Conservation (phyloP, 2,329 filamentous ascomycete species). For the Diaporthe ampelina region DNA sequence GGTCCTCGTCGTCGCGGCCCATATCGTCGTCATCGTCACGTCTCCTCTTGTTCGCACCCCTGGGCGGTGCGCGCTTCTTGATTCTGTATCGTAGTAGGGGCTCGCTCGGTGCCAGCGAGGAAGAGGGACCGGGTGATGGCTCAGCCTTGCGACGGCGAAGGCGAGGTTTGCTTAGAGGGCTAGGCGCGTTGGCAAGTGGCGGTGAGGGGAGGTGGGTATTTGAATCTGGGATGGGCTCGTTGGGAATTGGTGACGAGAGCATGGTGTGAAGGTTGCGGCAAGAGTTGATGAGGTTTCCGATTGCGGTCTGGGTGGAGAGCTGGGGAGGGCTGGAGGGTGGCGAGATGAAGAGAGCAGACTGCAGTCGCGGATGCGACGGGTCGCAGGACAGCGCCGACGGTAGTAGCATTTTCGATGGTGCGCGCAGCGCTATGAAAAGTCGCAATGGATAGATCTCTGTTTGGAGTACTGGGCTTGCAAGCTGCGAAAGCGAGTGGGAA, state of each 20-base stretch:
- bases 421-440: neutral
- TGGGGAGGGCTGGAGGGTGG: conserved; percentile 70
- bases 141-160: conserved; percentile 62
- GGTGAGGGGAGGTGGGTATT: conserved; percentile 64
- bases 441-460: neutral
- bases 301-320: conserved; percentile 59
- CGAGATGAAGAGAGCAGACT: conserved; percentile 67
- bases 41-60: conserved; percentile 68
- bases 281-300: conserved; percentile 70
- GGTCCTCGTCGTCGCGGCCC: conserved; percentile 55
- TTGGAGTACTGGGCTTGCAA: neutral
- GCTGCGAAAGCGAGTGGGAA: conserved; percentile 14
- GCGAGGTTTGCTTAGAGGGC: conserved; percentile 66
- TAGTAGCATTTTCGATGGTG: conserved; percentile 63
- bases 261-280: conserved; percentile 74
- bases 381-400: conserved; percentile 72
- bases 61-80: conserved; percentile 63
- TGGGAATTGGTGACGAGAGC: conserved; percentile 58
- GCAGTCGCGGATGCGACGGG: conserved; percentile 63
- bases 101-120: conserved; percentile 48
- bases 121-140: conserved; percentile 32
- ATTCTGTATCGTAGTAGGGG: conserved; percentile 51
- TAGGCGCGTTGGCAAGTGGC: conserved; percentile 65
- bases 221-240: conserved; percentile 54
- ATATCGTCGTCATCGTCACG: conserved; percentile 62